Conservation (phyloP, 192 early-diverging fungal genomes). For the Coemansia umbellata region DNA sequence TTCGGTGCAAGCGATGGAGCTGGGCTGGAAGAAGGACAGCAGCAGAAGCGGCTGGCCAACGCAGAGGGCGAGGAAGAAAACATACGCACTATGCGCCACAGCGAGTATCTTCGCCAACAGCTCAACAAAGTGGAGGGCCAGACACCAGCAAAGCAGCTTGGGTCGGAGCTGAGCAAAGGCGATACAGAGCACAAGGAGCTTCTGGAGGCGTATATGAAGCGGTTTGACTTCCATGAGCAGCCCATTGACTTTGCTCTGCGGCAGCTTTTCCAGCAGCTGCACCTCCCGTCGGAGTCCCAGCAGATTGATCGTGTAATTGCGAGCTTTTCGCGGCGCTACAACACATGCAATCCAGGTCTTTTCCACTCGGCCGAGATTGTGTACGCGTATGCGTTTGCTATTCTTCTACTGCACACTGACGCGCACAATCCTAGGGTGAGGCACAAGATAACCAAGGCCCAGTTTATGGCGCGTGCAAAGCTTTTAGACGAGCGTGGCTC, state of each 20-base stretch:
- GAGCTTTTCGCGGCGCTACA: constrained; percentile 69
- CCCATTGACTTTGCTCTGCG: constrained; percentile 67
- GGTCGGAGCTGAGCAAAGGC: constrained; percentile 53
- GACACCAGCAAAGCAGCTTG: constrained; percentile 49
- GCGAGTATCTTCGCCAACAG: constrained; percentile 35
- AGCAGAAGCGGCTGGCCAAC: background rate
- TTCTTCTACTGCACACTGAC: constrained; percentile 82
- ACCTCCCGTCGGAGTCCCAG: constrained; percentile 76
- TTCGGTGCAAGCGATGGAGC: too few species aligned
- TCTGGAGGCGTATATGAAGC: constrained; percentile 56
- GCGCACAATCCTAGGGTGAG: constrained; percentile 78
- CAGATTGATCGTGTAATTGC: constrained; percentile 80
- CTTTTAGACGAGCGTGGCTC: constrained; percentile 59
- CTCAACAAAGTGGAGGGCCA: constrained; percentile 26
- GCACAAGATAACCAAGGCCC: constrained; percentile 77
- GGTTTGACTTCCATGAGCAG: constrained; percentile 59
- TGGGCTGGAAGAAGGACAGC: too few species aligned
- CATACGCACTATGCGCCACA: constrained; percentile 12
- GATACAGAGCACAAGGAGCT: constrained; percentile 56
- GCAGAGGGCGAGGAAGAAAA: background rate
- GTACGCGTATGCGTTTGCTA: constrained; percentile 75
- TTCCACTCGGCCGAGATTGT: constrained; percentile 62
- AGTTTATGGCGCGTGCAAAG: constrained; percentile 68
- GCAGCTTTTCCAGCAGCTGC: constrained; percentile 67
- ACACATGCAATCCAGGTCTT: constrained; percentile 62